Evolutionary conservation across 164 flowering plant genomes (phyloP).

Genomic region (Cinnamomum micranthum): DNA sequence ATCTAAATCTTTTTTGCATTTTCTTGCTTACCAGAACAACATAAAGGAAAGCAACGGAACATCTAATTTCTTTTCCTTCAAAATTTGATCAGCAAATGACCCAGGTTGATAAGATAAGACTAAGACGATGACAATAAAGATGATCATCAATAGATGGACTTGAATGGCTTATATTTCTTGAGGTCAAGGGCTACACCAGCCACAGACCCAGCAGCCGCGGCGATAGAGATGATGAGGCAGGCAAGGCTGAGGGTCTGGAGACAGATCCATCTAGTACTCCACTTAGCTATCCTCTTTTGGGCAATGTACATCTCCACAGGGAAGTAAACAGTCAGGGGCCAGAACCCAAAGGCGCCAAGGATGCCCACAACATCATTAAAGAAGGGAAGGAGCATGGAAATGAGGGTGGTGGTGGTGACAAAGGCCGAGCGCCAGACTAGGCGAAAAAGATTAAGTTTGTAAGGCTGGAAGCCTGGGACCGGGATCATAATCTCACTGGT

Average conservation of each 20-base stretch:
- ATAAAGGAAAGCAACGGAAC: slow-evolving; percentile 16
- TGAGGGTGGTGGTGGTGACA: slow-evolving; percentile 53
- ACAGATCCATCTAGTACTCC: slow-evolving; percentile 57
- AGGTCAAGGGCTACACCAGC: slow-evolving; percentile 48
- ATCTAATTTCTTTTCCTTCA: no score
- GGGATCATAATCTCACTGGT: slow-evolving; percentile 33
- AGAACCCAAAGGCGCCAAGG: slow-evolving; percentile 66
- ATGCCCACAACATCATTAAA: slow-evolving; percentile 64
- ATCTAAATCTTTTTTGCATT: background rate
- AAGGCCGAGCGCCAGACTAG: slow-evolving; percentile 51
- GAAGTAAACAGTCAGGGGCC: slow-evolving; percentile 72
- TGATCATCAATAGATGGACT: slow-evolving; percentile 31
- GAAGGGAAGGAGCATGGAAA: slow-evolving; percentile 69
- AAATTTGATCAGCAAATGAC: no score
- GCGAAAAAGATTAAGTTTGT: slow-evolving; percentile 51
- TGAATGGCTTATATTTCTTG: slow-evolving; percentile 41
- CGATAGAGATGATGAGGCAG: slow-evolving; percentile 51
- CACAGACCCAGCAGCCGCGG: slow-evolving; percentile 59
- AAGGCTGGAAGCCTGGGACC: slow-evolving; percentile 30
- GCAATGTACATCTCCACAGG: slow-evolving; percentile 76
- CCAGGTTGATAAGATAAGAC: no score
- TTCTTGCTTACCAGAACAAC: slow-evolving; percentile 16
- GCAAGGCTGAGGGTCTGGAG: slow-evolving; percentile 49
- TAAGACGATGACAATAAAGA: background rate
- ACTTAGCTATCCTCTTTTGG: slow-evolving; percentile 49